A percentile compares a stretch with the other conserved stretches of the same genome.
These are phyloP conservation scores for Lycium barbarum DNA, from an alignment of 257 asterid species.

Conservation along the genomic window DNA sequence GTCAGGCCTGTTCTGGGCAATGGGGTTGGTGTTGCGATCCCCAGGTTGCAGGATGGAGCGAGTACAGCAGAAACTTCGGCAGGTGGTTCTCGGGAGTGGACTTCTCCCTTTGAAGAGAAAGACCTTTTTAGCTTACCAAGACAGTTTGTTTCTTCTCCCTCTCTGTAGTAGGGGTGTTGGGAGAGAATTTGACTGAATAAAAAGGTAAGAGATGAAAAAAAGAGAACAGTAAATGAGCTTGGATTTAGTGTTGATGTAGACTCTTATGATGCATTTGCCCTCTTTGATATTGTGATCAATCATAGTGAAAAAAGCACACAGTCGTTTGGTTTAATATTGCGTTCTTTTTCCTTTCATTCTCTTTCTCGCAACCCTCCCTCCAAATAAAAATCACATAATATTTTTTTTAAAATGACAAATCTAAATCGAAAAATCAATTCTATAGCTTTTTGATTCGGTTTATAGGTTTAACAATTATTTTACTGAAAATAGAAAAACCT, in stretches of 20 bases:
- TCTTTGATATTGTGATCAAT: background rate
- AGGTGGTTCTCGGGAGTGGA: constrained; percentile 83
- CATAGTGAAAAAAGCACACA: constrained; percentile 2
- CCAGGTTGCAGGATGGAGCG: constrained; percentile 61
- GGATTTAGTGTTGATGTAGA: constrained; percentile 50
- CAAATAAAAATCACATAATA: no score
- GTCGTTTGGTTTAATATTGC: background rate
- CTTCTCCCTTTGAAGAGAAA: constrained; percentile 91
- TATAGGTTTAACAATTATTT: no score
- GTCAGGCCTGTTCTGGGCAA: constrained; percentile 61
- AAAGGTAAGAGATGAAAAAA: constrained; percentile 45
- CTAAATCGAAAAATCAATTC: background rate
- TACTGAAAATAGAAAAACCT: background rate
- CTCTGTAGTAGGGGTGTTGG: constrained; percentile 53
- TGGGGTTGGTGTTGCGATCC: constrained; percentile 46
- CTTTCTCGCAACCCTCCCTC: no score
- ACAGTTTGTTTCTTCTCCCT: constrained; percentile 93
- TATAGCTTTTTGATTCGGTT: no score
- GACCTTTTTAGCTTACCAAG: constrained; percentile 87
- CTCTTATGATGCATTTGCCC: constrained; percentile 19
- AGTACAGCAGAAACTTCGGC: constrained; percentile 47
- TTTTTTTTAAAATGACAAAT: no score
- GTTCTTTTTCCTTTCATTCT: background rate
- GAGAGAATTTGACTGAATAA: constrained; percentile 30
- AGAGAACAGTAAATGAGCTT: constrained; percentile 52